Base-by-base conservation (phyloP, 2,329 filamentous ascomycete genomes). In the Fusarium tuaranense region DNA sequence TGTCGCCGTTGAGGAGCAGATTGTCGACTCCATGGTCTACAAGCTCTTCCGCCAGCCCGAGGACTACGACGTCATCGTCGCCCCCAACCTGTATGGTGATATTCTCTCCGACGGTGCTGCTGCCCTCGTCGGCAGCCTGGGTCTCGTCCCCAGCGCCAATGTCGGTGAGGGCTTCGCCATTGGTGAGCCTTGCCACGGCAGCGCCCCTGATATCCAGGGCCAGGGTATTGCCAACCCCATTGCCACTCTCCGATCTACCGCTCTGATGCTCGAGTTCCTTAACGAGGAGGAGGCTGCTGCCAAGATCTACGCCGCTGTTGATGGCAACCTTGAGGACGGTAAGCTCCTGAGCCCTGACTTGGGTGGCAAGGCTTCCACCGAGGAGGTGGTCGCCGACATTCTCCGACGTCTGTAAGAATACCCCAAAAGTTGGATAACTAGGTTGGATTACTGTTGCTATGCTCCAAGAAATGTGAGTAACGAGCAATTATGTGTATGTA, bases 21-120 rank as follows among this genome's bases (percentile, higher is more conserved):
- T 99, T 78, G 96, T 99, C 73, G 97, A 99, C 86, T 96, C 93
- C 72, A 99, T 99, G 97, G 95, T 98, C 68, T 98, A 98, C 91
- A 98, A 98, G 88, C 93, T 99, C 67, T 98, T 98, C 92, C 94
- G 96, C 72, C 95, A 98, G 85, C 97, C 97, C 51, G 90, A 93
- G 80, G 93, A 93, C 81, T 99, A 98, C 91, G 97, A 99, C 83
- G 96, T 98, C 76, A 97, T 99, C 78, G 97, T 99, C 57, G 97
- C 96, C 10, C 97, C 96, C 63, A 98, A 98, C 86, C 90, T 99
- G 71, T 98, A 99, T 86, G 97, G 97, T 77, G 97, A 99, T 84
- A 97, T 99, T 77, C 89, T 99, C 44, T 98, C 95, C 3, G 97
- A 99, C 83, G 96, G 95, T 76, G 96, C 97, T 61, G 97, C 97